A percentile compares a stretch with the other conserved stretches of the same genome.
These are phyloP conservation scores for Neonectria punicea DNA, from an alignment of 2,329 filamentous ascomycete species.

Conservation along the genomic window DNA sequence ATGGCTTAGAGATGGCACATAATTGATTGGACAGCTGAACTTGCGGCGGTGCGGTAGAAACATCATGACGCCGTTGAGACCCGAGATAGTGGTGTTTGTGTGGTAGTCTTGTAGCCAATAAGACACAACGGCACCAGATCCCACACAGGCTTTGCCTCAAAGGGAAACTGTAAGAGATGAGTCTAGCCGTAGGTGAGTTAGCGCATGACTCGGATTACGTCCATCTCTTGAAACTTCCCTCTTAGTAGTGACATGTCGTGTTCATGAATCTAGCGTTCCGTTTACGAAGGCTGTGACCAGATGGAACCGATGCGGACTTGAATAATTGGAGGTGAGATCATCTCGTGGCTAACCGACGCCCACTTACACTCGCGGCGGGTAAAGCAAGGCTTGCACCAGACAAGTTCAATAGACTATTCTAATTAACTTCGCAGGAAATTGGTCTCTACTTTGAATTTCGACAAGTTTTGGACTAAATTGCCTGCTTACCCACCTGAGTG, in stretches of 20 bases:
- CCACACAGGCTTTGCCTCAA: constrained; percentile 2
- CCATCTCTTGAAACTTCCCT: background rate
- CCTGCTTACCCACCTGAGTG: too few relatives aligned
- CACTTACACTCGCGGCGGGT: too few relatives aligned
- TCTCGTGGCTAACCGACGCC: too few relatives aligned
- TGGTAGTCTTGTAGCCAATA: constrained; percentile 16
- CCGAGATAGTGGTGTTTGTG: background rate
- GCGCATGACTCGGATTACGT: background rate
- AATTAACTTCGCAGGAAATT: too few relatives aligned
- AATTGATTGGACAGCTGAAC: background rate
- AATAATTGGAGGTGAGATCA: too few relatives aligned
- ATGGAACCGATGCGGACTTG: too few relatives aligned
- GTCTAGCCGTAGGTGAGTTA: background rate
- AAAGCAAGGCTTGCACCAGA: too few relatives aligned
- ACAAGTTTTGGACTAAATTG: too few relatives aligned
- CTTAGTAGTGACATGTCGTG: background rate
- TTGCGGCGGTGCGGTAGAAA: background rate
- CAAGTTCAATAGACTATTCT: too few relatives aligned
- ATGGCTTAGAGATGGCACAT: background rate
- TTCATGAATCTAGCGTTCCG: too few relatives aligned
- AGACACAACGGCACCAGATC: background rate
- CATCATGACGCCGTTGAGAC: background rate
- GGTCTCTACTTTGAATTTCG: too few relatives aligned
- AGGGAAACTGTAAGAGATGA: constrained; percentile 35
- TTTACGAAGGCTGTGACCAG: too few relatives aligned